phyloP scores from a whole-genome alignment of 2,329 filamentous ascomycete genomes.

The Paraphoma sp. region DNA sequence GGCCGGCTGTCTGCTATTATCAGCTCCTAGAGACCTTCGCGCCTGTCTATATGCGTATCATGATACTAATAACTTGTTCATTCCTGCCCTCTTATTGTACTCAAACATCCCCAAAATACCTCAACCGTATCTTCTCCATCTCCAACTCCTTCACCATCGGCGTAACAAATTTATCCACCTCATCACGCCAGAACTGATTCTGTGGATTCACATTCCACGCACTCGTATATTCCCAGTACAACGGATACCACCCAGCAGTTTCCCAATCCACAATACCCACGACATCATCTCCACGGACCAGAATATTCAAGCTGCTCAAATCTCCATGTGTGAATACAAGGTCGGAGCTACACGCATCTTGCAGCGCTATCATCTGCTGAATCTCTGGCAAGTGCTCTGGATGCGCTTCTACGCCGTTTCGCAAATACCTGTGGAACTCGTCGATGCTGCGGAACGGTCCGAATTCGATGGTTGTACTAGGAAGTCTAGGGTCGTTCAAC shows the following conservation, averaged over 20 bases:
- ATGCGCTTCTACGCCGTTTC: conserved; percentile 28
- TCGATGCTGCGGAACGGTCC: conserved; percentile 44
- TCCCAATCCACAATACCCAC: conserved; percentile 59
- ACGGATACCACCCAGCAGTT: conserved; percentile 55
- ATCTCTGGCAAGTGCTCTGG: conserved; percentile 13
- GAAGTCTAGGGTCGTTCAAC: conserved; percentile 37
- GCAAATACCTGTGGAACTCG: conserved; percentile 49
- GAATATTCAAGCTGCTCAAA: conserved; percentile 55
- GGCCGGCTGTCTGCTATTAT: too few relatives aligned
- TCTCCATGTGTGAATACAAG: conserved; percentile 61
- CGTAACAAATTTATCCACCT: neutral
- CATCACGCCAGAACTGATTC: neutral
- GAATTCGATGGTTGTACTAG: conserved; percentile 22
- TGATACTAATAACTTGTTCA: too few relatives aligned
- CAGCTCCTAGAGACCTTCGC: too few relatives aligned
- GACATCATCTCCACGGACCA: conserved; percentile 50
- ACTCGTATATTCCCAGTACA: conserved; percentile 53
- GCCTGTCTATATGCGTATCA: too few relatives aligned
- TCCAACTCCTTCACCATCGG: too few relatives aligned
- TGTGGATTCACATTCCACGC: neutral
- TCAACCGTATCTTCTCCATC: too few relatives aligned
- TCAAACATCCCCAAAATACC: too few relatives aligned
- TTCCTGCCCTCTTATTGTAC: too few relatives aligned
- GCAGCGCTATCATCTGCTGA: conserved; percentile 8
- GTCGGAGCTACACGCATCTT: conserved; percentile 36